Evolutionary conservation across 2,329 filamentous ascomycete genomes (phyloP).

Genomic region (Cyphellophora attinorum): DNA sequence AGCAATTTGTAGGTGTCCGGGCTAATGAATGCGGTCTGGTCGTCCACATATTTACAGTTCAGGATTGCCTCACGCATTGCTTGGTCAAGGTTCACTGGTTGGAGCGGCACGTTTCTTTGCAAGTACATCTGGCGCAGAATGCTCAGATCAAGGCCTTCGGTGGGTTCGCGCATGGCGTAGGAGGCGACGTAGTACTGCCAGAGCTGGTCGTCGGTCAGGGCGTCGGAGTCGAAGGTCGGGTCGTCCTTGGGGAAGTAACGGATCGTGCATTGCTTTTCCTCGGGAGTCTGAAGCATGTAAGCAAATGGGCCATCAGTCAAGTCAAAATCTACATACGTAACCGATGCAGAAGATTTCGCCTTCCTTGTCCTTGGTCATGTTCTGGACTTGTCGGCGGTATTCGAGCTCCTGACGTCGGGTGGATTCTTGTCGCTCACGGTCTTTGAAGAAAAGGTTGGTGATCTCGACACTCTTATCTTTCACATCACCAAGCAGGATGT

Average conservation of each 20-base stretch:
- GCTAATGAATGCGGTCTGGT: slow-evolving; percentile 63
- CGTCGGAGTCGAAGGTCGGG: slow-evolving; percentile 63
- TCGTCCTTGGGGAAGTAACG: slow-evolving; percentile 85
- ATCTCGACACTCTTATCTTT: slow-evolving; percentile 94
- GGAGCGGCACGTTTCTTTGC: slow-evolving; percentile 57
- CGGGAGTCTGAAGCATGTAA: slow-evolving; percentile 49
- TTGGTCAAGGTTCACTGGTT: slow-evolving; percentile 55
- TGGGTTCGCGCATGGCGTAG: slow-evolving; percentile 79
- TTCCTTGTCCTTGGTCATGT: slow-evolving; percentile 89
- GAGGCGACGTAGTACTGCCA: slow-evolving; percentile 97
- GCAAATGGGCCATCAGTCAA: slow-evolving; percentile 9
- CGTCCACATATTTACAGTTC: slow-evolving; percentile 53
- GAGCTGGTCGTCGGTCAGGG: slow-evolving; percentile 51
- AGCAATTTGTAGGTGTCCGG: slow-evolving; percentile 70
- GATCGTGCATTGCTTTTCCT: slow-evolving; percentile 57
- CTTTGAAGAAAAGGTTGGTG: slow-evolving; percentile 73
- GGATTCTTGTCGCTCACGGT: slow-evolving; percentile 72
- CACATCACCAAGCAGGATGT: slow-evolving; percentile 51
- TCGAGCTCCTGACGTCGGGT: slow-evolving; percentile 85
- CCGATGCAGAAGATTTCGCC: slow-evolving; percentile 82
- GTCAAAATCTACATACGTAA: slow-evolving; percentile 59
- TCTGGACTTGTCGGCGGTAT: slow-evolving; percentile 84
- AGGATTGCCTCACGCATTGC: slow-evolving; percentile 47
- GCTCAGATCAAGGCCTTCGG: slow-evolving; percentile 62
- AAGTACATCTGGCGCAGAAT: slow-evolving; percentile 61